A percentile compares a stretch with the other conserved stretches of the same genome.
These are phyloP conservation scores for Fusarium multiceps DNA, from an alignment of 2,329 filamentous ascomycete species.

Conservation along the genomic window DNA sequence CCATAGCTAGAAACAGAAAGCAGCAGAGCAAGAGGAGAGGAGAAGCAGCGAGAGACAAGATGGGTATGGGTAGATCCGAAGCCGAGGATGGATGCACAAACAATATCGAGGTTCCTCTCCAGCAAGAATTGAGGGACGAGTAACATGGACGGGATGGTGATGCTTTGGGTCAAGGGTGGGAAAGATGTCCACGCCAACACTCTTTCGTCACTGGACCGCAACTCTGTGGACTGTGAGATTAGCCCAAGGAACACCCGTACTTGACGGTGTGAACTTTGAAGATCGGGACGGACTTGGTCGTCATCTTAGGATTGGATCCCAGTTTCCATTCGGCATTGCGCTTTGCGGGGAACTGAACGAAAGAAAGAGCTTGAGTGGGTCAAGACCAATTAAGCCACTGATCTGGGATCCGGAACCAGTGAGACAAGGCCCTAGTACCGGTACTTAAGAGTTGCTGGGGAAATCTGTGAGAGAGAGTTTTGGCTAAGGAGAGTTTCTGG, in stretches of 20 bases:
- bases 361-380: constrained; percentile 34
- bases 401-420: constrained; percentile 41
- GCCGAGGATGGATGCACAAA: constrained; percentile 33
- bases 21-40: constrained; percentile 10
- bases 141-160: constrained; percentile 37
- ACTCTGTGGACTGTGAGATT: constrained; percentile 39
- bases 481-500: constrained; percentile 4
- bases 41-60: constrained; percentile 21
- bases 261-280: constrained; percentile 46
- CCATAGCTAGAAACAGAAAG: constrained; percentile 16
- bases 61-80: constrained; percentile 39
- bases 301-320: constrained; percentile 20
- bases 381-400: constrained; percentile 39
- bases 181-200: constrained; percentile 33
- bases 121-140: constrained; percentile 39
- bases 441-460: constrained; percentile 14
- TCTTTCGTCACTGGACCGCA: constrained; percentile 34
- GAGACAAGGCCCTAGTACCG: constrained; percentile 26
- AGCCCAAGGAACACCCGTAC: constrained; percentile 29
- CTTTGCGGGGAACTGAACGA: constrained; percentile 43
- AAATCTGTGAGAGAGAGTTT: constrained; percentile 9
- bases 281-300: constrained; percentile 46
- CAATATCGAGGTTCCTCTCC: constrained; percentile 39
- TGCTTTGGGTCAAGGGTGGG: constrained; percentile 7
- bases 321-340: constrained; percentile 9